Evolutionary conservation across 192 early-diverging fungal species (phyloP).

Genomic region (Martensiomyces pterosporus): DNA sequence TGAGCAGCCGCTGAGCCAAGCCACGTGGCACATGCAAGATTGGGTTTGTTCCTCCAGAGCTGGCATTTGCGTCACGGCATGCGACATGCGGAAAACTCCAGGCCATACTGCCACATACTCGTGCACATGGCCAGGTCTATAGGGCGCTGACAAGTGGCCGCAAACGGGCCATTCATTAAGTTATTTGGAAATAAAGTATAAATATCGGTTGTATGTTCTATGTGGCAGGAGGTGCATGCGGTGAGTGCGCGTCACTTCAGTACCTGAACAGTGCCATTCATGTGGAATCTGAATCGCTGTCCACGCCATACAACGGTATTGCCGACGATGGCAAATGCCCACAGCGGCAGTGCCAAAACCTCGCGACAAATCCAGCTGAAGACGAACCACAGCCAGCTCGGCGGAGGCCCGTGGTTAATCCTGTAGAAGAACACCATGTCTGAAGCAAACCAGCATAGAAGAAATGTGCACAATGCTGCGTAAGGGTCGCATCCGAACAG

Average conservation of each 20-base stretch:
- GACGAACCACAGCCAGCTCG: conserved; percentile 52
- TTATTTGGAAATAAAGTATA: not conserved
- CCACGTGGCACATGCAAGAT: too few relatives aligned
- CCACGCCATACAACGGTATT: conserved; percentile 87
- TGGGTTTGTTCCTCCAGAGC: too few relatives aligned
- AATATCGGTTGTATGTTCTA: too few relatives aligned
- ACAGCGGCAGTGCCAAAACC: conserved; percentile 77
- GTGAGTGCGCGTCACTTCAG: too few relatives aligned
- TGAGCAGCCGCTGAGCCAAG: too few relatives aligned
- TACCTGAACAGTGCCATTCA: conserved; percentile 61
- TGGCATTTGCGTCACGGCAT: too few relatives aligned
- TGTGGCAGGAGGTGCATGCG: too few relatives aligned
- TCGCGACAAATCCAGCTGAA: conserved; percentile 83
- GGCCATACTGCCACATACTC: too few relatives aligned
- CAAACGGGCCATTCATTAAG: too few relatives aligned
- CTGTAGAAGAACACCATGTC: conserved; percentile 55
- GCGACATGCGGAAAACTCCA: too few relatives aligned
- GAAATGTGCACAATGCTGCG: conserved; percentile 52
- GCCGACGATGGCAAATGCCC: conserved; percentile 74
- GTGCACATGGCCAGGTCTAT: too few relatives aligned
- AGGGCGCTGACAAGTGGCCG: too few relatives aligned
- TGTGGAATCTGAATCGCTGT: conserved; percentile 55
- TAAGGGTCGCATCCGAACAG: conserved; percentile 51
- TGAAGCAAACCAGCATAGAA: conserved; percentile 55
- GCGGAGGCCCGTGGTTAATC: conserved; percentile 34